Base-by-base conservation (phyloP, 2,329 filamentous ascomycete genomes). In the Penicillium polonicum region DNA sequence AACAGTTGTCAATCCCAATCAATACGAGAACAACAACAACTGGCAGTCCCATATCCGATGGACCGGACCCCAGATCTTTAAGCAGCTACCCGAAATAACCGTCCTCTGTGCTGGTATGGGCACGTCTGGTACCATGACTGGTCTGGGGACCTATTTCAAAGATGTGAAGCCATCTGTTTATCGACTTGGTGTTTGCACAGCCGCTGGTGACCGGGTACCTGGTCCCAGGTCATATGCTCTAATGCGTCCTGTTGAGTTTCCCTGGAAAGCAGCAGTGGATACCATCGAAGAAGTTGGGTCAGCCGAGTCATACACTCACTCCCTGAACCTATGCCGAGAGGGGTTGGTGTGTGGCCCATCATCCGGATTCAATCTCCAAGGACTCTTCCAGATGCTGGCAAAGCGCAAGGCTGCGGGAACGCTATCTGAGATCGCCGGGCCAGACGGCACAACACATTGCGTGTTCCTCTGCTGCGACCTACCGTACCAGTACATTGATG, bases 401-500 rank as follows among this genome's bases (percentile, higher is more conserved):
- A 81, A 79, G 58, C 74, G 74, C 17, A 84, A 84, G 62, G 63
- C 68, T 0, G 74, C 74, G 0, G 79, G 78, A 0, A 79, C 72
- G 0, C 69, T 85, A 13, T 36, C 68, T 0, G 72, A 79, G 10
- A 68, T 85, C 1, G 74, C 76, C 0, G 79, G 77, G 0, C 67
- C 72, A 0, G 75, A 79, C 33, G 80, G 81, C 1, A 71, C 77
- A 49, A 74, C 82, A 2, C 76, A 81, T 59, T 84, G 81, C 45
- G 83, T 84, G 0, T 87, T 87, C 67, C 68, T 86, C 3, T 87
- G 84, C 70, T 86, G 84, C 57, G 85, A 88, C 56, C 61, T 87
- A 27, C 85, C 85, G 0, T 87, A 87, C 61, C 84, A 87, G 65
- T 87, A 87, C 58, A 79, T 87, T 44, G 74, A 79, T 25, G 82